These are phyloP conservation scores for Aureobasidium sp. DNA, from an alignment of 2,329 filamentous ascomycete species.

Conservation along the genomic window DNA sequence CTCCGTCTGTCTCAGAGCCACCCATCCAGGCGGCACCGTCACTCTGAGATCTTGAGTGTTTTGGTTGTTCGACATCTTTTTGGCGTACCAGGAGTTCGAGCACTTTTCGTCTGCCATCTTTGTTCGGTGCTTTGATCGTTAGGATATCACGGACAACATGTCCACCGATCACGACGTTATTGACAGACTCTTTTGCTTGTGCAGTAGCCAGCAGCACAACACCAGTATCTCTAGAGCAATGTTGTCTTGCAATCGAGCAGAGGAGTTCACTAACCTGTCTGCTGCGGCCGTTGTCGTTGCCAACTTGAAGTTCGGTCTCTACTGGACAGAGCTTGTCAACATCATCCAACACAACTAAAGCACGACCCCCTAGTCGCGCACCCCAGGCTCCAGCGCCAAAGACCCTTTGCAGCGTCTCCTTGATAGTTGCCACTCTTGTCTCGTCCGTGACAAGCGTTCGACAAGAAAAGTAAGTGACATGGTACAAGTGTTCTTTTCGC, in stretches of 20 bases:
- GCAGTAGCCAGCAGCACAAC: constrained; percentile 87
- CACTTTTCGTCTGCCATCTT: constrained; percentile 77
- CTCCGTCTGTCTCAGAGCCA: constrained; percentile 47
- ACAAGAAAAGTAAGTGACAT: constrained; percentile 80
- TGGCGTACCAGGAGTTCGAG: constrained; percentile 68
- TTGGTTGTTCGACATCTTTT: constrained; percentile 25
- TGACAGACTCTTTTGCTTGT: constrained; percentile 85
- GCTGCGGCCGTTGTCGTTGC: constrained; percentile 87
- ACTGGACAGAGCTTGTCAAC: constrained; percentile 86
- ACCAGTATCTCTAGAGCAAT: constrained; percentile 70
- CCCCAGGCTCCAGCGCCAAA: constrained; percentile 92
- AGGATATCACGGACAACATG: constrained; percentile 91
- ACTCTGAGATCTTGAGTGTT: background rate
- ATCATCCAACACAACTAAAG: constrained; percentile 84
- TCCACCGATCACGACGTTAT: constrained; percentile 82
- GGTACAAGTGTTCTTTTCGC: constrained; percentile 65
- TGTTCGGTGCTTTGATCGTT: constrained; percentile 81
- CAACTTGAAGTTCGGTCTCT: constrained; percentile 90
- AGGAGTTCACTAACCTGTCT: constrained; percentile 87
- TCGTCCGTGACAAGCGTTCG: constrained; percentile 85
- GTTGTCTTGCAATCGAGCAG: constrained; percentile 73
- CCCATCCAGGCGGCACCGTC: constrained; percentile 60
- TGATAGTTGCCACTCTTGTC: constrained; percentile 80
- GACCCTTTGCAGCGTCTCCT: constrained; percentile 73
- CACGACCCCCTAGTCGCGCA: constrained; percentile 73